These are phyloP conservation scores for Angomonas deanei DNA, from an alignment of 208 protist genomes.

Conservation along the genomic window DNA sequence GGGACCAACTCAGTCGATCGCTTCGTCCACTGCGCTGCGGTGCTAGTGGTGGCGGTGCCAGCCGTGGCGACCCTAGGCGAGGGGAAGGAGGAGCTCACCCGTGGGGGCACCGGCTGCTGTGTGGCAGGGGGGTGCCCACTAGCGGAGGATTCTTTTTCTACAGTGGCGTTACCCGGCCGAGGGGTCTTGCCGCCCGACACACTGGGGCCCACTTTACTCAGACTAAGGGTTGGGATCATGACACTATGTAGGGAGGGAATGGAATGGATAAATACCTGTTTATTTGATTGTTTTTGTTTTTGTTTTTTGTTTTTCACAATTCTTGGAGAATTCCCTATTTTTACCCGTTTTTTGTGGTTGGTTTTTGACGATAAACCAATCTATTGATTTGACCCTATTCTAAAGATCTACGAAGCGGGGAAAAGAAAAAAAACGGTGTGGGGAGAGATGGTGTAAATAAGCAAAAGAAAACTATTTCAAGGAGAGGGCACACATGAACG, in stretches of 20 bases:
- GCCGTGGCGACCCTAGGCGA: constrained; percentile 12
- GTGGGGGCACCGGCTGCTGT: neutral
- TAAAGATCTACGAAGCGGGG: no score
- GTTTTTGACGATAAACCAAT: no score
- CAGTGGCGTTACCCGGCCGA: neutral
- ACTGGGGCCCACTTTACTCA: neutral
- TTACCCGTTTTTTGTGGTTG: neutral
- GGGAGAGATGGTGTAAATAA: no score
- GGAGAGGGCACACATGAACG: no score
- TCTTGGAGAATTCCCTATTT: neutral
- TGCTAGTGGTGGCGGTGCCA: constrained; percentile 1
- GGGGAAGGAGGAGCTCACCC: constrained; percentile 2
- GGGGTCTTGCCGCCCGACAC: neutral
- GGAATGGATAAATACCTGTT: no score
- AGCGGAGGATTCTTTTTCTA: neutral
- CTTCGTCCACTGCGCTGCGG: constrained; percentile 23
- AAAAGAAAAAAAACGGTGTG: no score
- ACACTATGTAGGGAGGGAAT: neutral
- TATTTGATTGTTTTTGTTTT: constrained; percentile 7
- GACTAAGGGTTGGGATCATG: neutral
- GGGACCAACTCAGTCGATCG: constrained; percentile 42
- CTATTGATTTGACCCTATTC: no score
- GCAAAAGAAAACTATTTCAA: no score
- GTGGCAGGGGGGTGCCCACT: no score
- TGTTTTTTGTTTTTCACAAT: neutral